Base-by-base conservation (phyloP, 768 basidiomycete species). In the Phaeolepiota aurea region DNA sequence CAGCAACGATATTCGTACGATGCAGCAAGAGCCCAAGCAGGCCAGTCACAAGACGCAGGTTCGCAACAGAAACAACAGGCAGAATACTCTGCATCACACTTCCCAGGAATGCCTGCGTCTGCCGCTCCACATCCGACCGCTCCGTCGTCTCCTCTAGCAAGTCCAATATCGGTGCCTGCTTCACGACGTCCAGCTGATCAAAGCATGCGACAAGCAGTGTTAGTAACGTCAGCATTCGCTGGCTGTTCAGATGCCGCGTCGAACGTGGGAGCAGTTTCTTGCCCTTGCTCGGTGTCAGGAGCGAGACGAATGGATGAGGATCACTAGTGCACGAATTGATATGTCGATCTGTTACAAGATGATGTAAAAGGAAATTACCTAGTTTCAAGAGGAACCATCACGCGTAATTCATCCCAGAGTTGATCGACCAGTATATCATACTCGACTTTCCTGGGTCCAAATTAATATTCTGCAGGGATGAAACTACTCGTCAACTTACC, bases 271-370 rank as follows among this genome's bases (percentile, higher is more conserved):
- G 70, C 18, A 99, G 73, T 45, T 82, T 82, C 67, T 97, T 98
- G 42, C 96, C 96, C 62, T 99, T 99, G 50, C 76, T 76, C 3
- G 88, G 82, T 14, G 72, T 74, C 36, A 99, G 73, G 22, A 99
- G 71, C 2, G 93, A 91, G 49, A 99, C 81, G 65, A 99, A 97
- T 2, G 96, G 96, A 64, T 99, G 96, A 2, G 94, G 94, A 47
- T 86, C 74, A 57, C 93, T 93, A 49, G 1, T n/a, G n/a, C n/a
- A n/a, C n/a, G n/a, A 37, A 38, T 36, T 30, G 16, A 25, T n/a
- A 33, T 34, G 34, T 9, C 28, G 28, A 10, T 31, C 28, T 9
- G 28, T 31, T 14, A 31, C 10, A 31, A 14, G 12, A 28, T 48
- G 16, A 28, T 25, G 19, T 22, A 15, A 15, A 37, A 14, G 33